These are phyloP conservation scores for Spergularia marina DNA, from an alignment of 148 eudicot species.

Conservation along the genomic window DNA sequence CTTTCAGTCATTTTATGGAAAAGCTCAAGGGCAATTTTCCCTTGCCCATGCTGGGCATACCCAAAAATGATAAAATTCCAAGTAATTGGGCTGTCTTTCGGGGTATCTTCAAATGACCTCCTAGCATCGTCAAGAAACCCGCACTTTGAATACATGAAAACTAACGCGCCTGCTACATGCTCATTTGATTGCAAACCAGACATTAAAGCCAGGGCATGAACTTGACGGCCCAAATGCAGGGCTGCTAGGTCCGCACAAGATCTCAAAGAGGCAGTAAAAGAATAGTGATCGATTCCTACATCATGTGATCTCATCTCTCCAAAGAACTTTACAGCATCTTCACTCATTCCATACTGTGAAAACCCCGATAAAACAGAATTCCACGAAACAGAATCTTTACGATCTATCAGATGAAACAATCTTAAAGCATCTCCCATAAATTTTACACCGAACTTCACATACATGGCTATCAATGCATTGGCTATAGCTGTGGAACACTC, in stretches of 20 bases:
- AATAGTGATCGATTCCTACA: slow-evolving; percentile 54
- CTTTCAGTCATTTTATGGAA: slow-evolving; percentile 45
- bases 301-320: slow-evolving; percentile 39
- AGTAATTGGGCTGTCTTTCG: slow-evolving; percentile 48
- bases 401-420: slow-evolving; percentile 46
- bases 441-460: slow-evolving; percentile 40
- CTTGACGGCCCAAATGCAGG: slow-evolving; percentile 55
- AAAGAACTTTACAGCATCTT: slow-evolving; percentile 56
- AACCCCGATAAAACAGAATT: slow-evolving; percentile 68
- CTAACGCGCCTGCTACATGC: slow-evolving; percentile 60
- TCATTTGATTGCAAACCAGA: slow-evolving; percentile 52
- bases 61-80: slow-evolving; percentile 81
- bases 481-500: slow-evolving; percentile 53
- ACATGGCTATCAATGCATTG: slow-evolving; percentile 70
- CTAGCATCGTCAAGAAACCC: slow-evolving; percentile 58
- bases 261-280: slow-evolving; percentile 66
- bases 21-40: slow-evolving; percentile 51
- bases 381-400: slow-evolving; percentile 71
- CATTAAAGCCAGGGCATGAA: slow-evolving; percentile 55
- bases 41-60: slow-evolving; percentile 78
- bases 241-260: slow-evolving; percentile 79
- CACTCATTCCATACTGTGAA: slow-evolving; percentile 68
- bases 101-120: slow-evolving; percentile 54
- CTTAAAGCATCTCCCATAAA: slow-evolving; percentile 54
- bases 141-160: slow-evolving; percentile 74